Evolutionary conservation across 768 basidiomycete species (phyloP).

Genomic region (Boletus insuetus): DNA sequence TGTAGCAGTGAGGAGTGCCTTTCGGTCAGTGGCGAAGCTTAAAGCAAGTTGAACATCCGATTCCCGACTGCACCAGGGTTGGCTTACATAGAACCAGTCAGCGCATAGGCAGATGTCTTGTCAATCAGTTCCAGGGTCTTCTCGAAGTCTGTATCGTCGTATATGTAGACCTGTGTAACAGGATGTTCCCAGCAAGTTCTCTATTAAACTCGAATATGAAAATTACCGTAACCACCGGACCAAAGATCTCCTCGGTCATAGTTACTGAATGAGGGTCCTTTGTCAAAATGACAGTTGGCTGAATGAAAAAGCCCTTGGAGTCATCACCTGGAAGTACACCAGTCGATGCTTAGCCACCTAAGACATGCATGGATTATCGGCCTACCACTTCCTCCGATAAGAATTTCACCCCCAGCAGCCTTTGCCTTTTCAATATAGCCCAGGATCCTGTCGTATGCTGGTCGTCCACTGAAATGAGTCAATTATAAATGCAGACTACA

Average conservation of each 20-base stretch:
- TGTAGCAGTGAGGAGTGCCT: constrained; percentile 74
- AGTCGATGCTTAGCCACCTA: not conserved
- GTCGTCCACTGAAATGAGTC: constrained; percentile 53
- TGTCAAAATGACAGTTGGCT: constrained; percentile 92
- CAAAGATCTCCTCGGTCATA: constrained; percentile 95
- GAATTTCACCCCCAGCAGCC: constrained; percentile 82
- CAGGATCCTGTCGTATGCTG: constrained; percentile 86
- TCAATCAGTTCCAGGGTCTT: constrained; percentile 86
- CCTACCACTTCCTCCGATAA: constrained; percentile 79
- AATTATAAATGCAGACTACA: not conserved
- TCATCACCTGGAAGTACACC: constrained; percentile 58
- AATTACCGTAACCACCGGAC: constrained; percentile 84
- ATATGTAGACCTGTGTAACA: constrained; percentile 71
- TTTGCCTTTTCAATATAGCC: constrained; percentile 85
- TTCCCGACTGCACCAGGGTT: not conserved
- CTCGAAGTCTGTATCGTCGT: constrained; percentile 83
- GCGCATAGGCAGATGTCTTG: constrained; percentile 78
- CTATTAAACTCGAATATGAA: constrained; percentile 10
- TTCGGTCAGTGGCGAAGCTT: constrained; percentile 83
- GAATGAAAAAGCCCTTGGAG: constrained; percentile 89
- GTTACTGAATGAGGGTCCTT: constrained; percentile 87
- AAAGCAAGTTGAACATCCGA: constrained; percentile 8
- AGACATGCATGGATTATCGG: not conserved
- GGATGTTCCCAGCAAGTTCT: not conserved
- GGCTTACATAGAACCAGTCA: constrained; percentile 92